Conservation (phyloP, 2,329 filamentous ascomycete species). For the Boeremia exigua region DNA sequence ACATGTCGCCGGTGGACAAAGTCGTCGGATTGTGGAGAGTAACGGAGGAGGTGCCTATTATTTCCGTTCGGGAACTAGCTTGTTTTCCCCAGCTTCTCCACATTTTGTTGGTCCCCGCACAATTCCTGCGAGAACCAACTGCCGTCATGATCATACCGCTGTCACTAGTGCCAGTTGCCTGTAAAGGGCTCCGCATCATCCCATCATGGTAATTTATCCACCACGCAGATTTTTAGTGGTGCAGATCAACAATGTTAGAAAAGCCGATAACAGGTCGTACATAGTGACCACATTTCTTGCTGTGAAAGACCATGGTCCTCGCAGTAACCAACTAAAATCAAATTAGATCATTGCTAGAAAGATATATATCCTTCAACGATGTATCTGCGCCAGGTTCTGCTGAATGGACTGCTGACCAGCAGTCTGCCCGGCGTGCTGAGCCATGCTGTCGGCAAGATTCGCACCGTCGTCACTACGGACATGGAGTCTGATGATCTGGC, state of each 20-base stretch:
- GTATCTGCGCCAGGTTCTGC: neutral
- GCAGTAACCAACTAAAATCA: too few relatives aligned
- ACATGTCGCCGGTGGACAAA: too few relatives aligned
- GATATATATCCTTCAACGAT: neutral
- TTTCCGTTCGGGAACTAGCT: neutral
- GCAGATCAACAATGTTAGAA: neutral
- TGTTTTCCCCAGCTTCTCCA: neutral
- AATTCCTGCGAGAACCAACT: neutral
- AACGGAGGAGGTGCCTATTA: neutral
- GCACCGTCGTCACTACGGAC: conserved; percentile 20
- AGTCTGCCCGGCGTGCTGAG: neutral
- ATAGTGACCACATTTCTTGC: neutral
- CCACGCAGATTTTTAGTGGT: neutral
- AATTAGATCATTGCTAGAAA: too few relatives aligned
- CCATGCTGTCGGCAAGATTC: conserved; percentile 5
- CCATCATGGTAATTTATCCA: neutral
- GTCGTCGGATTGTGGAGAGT: too few relatives aligned
- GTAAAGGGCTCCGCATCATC: neutral
- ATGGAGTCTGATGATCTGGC: conserved; percentile 21
- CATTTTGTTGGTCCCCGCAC: neutral
- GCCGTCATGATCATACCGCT: neutral
- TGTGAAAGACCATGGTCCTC: too few relatives aligned
- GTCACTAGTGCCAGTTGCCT: neutral
- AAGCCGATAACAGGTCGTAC: neutral
- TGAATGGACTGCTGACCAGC: neutral